Base-by-base conservation (phyloP, 768 basidiomycete species). In the Kwoniella pini region DNA sequence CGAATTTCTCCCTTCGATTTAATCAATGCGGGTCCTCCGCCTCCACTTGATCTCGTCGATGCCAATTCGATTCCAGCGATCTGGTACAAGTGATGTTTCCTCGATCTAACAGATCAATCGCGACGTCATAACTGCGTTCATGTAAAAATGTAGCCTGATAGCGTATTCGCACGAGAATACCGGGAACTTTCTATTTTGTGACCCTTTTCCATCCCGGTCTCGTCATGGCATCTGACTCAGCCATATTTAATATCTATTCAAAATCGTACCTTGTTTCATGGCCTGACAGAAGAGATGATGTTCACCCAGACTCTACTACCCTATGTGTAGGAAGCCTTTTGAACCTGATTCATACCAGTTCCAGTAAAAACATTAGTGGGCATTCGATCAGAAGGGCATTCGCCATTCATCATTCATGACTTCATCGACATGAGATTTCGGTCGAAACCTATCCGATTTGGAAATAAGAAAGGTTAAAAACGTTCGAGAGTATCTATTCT, bases 31-130 rank as follows among this genome's bases (percentile, higher is more conserved):
- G 27, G 48, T 50, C 24, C 48, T 30, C 48, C 48, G 48, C 48
- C 48, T 50, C 48, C 48, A 50, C 48, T 30, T 11, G 9, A 36
- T 6, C 6, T 19, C 11, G n/a, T 17, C 19, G 19, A 42, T 36
- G 7, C 15, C 7, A 36, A 36, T 27, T 30, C n/a, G 54, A 55
- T 55, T 55, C 54, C 54, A 45, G 54, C 54, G 54, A 55, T 55
- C 54, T 38, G 54, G 54, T 55, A 15, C 54, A 36, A 36, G 15
- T 36, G 12, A 10, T 19, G 6, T 6, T 19, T 11, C n/a, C n/a
- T 42, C 40, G 40, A 42, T 42, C 40, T 42, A 42, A 10, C 40
- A 42, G 2, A 13, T 28, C 21, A 7, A 30, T n/a, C 40, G 21
- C 54, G 42, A 55, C 54, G 54, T 55, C 54, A 55, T 55, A n/a